A percentile compares a stretch with the other conserved stretches of the same genome.
Evolutionary conservation across 192 early-diverging fungal species (phyloP).

Genomic region (Backusella luteola): DNA sequence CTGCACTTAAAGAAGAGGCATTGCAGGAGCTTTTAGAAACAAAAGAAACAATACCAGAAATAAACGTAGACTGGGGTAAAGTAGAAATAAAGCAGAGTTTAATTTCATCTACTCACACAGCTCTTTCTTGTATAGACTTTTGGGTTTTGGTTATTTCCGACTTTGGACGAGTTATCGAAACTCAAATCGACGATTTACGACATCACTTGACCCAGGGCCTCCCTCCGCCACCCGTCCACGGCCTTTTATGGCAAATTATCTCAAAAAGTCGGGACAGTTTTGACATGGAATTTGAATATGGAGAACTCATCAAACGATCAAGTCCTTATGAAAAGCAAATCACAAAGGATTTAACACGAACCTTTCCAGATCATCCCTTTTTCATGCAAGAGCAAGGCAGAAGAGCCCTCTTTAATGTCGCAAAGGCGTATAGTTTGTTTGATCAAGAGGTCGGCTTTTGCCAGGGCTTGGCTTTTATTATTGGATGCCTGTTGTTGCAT

Average conservation of each 20-base stretch:
- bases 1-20: conserved; percentile 34
- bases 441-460: conserved; percentile 98
- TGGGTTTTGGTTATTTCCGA: conserved; percentile 89
- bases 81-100: neutral
- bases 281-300: conserved; percentile 74
- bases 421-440: conserved; percentile 90
- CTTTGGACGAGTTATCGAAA: conserved; percentile 72
- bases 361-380: conserved; percentile 85
- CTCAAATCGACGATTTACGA: conserved; percentile 69
- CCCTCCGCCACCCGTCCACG: conserved; percentile 80
- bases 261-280: conserved; percentile 71
- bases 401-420: conserved; percentile 83
- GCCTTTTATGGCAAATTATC: conserved; percentile 91
- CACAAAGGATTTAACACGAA: conserved; percentile 81
- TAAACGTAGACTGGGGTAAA: conserved; percentile 72
- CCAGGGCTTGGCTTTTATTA: conserved; percentile 95
- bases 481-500: conserved; percentile 87
- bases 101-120: neutral
- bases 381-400: conserved; percentile 86
- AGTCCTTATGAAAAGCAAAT: conserved; percentile 89
- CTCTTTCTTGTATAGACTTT: conserved; percentile 58
- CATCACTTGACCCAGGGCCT: conserved; percentile 73
- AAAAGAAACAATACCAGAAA: conserved; percentile 14
- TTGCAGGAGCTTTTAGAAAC: conserved; percentile 48
- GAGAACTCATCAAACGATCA: conserved; percentile 60